Percentiles rank a stretch among this genome's conserved stretches.
phyloP scores from a whole-genome alignment of 169 alveolate species.

The Plasmodium cynomolgi region DNA sequence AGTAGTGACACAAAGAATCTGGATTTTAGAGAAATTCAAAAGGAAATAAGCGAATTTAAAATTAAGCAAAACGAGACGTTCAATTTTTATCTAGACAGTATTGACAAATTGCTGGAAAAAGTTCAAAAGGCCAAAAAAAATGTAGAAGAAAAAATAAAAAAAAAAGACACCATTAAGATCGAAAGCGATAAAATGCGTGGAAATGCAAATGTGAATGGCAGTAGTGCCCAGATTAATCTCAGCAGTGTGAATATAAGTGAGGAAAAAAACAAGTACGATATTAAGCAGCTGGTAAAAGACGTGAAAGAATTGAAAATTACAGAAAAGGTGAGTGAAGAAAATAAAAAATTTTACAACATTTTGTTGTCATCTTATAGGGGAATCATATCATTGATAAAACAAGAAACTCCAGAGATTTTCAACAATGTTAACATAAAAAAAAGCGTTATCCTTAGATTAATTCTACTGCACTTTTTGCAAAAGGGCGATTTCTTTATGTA shows the following conservation, averaged over 20 bases:
- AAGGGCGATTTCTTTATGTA: slow-evolving; percentile 72
- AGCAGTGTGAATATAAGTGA: background rate
- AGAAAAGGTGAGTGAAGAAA: slow-evolving; percentile 52
- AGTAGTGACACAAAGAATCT: background rate
- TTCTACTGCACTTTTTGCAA: slow-evolving; percentile 63
- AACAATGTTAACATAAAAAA: slow-evolving; percentile 36
- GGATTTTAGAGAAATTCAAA: slow-evolving; percentile 42
- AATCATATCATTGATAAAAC: slow-evolving; percentile 48
- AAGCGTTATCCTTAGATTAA: slow-evolving; percentile 45
- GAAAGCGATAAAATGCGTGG: background rate
- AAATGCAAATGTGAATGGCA: background rate
- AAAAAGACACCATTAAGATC: background rate
- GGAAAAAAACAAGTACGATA: background rate
- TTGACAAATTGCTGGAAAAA: slow-evolving; percentile 31
- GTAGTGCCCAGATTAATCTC: background rate
- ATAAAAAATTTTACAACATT: slow-evolving; percentile 40
- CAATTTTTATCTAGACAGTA: slow-evolving; percentile 35
- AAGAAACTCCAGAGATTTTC: slow-evolving; percentile 59
- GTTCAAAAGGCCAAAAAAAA: slow-evolving; percentile 35
- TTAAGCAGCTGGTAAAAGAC: slow-evolving; percentile 41
- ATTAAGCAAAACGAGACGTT: slow-evolving; percentile 51
- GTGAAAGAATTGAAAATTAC: slow-evolving; percentile 9
- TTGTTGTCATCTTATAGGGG: slow-evolving; percentile 53
- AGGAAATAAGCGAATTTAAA: slow-evolving; percentile 44
- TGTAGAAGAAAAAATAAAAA: slow-evolving; percentile 49